Percentiles rank a stretch among this genome's conserved stretches.
These are phyloP conservation scores for Boletellus emodensis DNA, from an alignment of 768 basidiomycete species.

Conservation along the genomic window DNA sequence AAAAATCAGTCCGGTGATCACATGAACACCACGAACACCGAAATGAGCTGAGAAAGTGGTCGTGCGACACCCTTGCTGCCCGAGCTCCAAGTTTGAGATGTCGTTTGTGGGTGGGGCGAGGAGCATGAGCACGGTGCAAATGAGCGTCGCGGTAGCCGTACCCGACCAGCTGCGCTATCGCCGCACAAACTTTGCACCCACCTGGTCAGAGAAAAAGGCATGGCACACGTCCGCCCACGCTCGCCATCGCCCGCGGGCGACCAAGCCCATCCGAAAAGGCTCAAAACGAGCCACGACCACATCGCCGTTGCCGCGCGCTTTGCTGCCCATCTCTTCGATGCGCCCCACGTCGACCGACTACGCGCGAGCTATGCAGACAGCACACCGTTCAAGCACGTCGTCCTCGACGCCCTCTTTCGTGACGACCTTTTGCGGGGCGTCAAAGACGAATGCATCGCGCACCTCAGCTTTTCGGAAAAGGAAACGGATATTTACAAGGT, in stretches of 20 bases:
- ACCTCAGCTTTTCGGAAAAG: constrained; percentile 85
- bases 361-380: constrained; percentile 52
- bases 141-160: not conserved
- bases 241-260: constrained; percentile 39
- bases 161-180: not conserved
- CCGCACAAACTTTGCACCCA: not conserved
- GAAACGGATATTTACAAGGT: constrained; percentile 99
- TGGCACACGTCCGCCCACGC: constrained; percentile 47
- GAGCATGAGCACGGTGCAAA: no score
- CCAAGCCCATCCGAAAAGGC: constrained; percentile 30
- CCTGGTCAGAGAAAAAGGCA: not conserved
- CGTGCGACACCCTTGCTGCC: no score
- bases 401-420: constrained; percentile 78
- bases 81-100: no score
- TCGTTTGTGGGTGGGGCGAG: no score
- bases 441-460: constrained; percentile 76
- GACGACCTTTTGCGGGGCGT: constrained; percentile 77
- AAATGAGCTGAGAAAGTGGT: no score
- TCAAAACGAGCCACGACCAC: constrained; percentile 35
- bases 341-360: constrained; percentile 51
- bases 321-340: constrained; percentile 50
- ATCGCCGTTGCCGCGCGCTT: constrained; percentile 17
- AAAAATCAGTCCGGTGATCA: no score
- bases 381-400: constrained; percentile 77
- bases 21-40: no score